These are phyloP conservation scores for Drechslerella coelobrocha DNA, from an alignment of 2,329 filamentous ascomycete species.

Conservation along the genomic window DNA sequence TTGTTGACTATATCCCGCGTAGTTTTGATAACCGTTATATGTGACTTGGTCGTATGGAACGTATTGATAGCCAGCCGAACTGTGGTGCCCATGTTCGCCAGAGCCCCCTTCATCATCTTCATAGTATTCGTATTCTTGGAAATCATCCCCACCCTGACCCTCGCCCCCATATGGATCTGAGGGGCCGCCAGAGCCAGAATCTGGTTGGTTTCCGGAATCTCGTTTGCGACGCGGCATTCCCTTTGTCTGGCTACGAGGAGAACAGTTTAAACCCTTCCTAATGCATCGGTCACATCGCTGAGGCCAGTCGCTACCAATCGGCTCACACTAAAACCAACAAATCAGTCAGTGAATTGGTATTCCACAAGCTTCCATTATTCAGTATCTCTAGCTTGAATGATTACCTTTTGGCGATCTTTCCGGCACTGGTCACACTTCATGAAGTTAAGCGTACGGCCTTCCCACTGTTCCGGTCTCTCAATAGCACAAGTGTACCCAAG, in stretches of 20 bases:
- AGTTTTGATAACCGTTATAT: not conserved
- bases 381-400: not conserved
- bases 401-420: slow-evolving; percentile 30
- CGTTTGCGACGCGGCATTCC: slow-evolving; percentile 22
- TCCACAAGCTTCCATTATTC: too few species aligned
- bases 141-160: slow-evolving; percentile 13
- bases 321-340: slow-evolving; percentile 6
- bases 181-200: slow-evolving; percentile 7
- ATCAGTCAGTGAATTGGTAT: not conserved
- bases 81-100: not conserved
- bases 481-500: slow-evolving; percentile 30
- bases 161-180: slow-evolving; percentile 7
- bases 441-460: slow-evolving; percentile 28
- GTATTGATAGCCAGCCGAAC: slow-evolving; percentile 8
- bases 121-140: slow-evolving; percentile 17
- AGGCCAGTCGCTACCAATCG: slow-evolving; percentile 8
- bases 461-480: slow-evolving; percentile 7
- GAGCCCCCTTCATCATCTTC: slow-evolving; percentile 22
- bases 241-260: slow-evolving; percentile 23
- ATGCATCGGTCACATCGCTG: slow-evolving; percentile 30
- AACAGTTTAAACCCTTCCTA: slow-evolving; percentile 13
- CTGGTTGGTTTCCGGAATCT: slow-evolving; percentile 1
- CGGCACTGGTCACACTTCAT: slow-evolving; percentile 32
- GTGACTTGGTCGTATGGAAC: not conserved
- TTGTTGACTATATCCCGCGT: slow-evolving; percentile 12